phyloP scores from a whole-genome alignment of 2,329 filamentous ascomycete species.

The Zasmidium citrigriseum region DNA sequence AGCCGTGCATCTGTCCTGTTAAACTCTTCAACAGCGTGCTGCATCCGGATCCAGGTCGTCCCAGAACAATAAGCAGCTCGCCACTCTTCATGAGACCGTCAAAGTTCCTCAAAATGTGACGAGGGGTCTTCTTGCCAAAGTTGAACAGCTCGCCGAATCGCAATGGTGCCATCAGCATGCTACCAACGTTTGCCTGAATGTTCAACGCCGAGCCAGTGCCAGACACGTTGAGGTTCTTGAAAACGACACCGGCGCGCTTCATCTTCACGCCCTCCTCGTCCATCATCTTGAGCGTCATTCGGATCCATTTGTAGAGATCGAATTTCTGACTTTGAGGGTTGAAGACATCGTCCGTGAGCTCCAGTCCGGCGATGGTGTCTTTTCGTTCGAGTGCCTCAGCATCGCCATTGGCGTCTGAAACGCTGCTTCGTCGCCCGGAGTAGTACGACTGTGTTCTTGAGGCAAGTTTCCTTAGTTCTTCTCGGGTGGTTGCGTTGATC shows the following conservation, averaged over 20 bases:
- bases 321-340: conserved; percentile 56
- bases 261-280: conserved; percentile 58
- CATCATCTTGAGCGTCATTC: conserved; percentile 52
- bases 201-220: conserved; percentile 68
- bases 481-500: conserved; percentile 19
- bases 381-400: conserved; percentile 24
- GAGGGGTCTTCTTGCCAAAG: conserved; percentile 49
- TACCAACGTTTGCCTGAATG: conserved; percentile 67
- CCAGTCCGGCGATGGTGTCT: conserved; percentile 39
- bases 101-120: conserved; percentile 58
- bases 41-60: conserved; percentile 59
- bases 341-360: conserved; percentile 50
- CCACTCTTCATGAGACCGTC: conserved; percentile 55
- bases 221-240: conserved; percentile 65
- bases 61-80: conserved; percentile 50
- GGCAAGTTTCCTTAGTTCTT: conserved; percentile 24
- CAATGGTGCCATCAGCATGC: conserved; percentile 59
- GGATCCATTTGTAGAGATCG: conserved; percentile 55
- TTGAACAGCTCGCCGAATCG: conserved; percentile 59
- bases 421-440: conserved; percentile 10
- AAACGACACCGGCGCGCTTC: conserved; percentile 61
- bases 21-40: conserved; percentile 65
- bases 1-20: conserved; percentile 60
- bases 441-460: conserved; percentile 25
- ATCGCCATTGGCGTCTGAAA: not conserved